Evolutionary conservation across 805 yeast genomes (phyloP), one percentile per base, ranked within the genome.

Genomic region (Cyberlindnera japonica): DNA sequence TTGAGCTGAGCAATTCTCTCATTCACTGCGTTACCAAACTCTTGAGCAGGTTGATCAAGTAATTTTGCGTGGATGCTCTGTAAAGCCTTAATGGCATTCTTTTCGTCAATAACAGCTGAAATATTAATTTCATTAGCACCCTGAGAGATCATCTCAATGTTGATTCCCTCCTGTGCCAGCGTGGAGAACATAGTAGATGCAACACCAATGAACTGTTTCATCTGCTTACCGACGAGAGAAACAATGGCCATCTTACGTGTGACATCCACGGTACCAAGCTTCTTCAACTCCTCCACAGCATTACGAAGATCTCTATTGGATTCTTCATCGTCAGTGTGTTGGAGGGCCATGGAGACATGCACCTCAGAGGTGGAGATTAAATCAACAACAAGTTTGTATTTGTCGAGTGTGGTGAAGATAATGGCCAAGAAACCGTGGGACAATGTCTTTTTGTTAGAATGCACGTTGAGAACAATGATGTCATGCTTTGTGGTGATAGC

Each of bases 51-150:
- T 20, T 59, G 66, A 48, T 81, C 82, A 50, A 91, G 65, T 46
- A 91, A 64, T 44, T 77, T 79, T 32, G 81, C 83, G 59, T 93
- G 99, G 43, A 93, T 79, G 5, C 89, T 83, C 58, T 80, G 80
- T 50, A 93, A 71, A 4, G 98, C 98, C 61, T 85, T 84, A 22
- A 87, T 66, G 12, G 95, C 81, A 57, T 93, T 93, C 41, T 68
- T 67, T 50, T 85, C 88, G 49, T 84, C 85, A 47, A 93, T 88
- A 38, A 93, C 99, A 49, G 97, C 95, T 24, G 95, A 85, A 38
- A 93, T 93, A 62, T 93, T 93, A 58, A 93, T 93, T 66, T 93
- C 99, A 58, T 91, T 91, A 15, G 98, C 96, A 55, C 99, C 99
- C 72, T 93, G 99, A 43, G 89, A 78, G 65, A 93, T 93, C 99